Percentiles rank a stretch among this genome's conserved stretches.
These are phyloP conservation scores for Cladosporium sp. DNA, from an alignment of 2,329 filamentous ascomycete genomes.

Conservation along the genomic window DNA sequence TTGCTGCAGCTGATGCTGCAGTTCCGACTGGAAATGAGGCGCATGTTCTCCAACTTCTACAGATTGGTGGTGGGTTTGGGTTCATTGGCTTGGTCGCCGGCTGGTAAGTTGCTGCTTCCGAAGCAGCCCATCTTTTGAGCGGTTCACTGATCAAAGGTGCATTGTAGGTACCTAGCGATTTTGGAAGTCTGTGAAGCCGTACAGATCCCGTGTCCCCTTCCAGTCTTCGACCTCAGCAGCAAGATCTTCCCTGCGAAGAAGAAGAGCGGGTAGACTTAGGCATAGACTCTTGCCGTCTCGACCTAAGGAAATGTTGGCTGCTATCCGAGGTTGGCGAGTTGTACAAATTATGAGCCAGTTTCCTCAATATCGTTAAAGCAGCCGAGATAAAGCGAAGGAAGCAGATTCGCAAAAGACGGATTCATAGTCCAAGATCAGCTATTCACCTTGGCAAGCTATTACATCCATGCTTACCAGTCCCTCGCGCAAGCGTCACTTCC, in stretches of 20 bases:
- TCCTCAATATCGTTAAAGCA: too few relatives aligned
- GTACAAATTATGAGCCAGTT: too few relatives aligned
- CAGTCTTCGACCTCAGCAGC: conserved; percentile 21
- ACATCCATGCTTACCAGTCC: too few relatives aligned
- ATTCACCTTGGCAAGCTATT: too few relatives aligned
- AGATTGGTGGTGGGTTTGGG: conserved; percentile 27
- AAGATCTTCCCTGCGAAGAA: conserved; percentile 20
- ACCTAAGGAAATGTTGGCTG: too few relatives aligned
- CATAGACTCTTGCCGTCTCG: too few relatives aligned
- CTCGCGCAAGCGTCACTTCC: too few relatives aligned
- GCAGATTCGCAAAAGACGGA: too few relatives aligned
- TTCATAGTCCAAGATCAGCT: too few relatives aligned
- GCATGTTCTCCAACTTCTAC: conserved; percentile 20
- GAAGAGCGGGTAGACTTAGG: conserved; percentile 12
- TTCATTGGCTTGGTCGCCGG: conserved; percentile 23
- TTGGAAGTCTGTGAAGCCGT: conserved; percentile 22
- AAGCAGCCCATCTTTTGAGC: not conserved
- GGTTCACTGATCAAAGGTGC: not conserved
- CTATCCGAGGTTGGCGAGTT: too few relatives aligned
- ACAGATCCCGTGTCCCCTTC: conserved; percentile 22
- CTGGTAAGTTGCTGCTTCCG: conserved; percentile 15
- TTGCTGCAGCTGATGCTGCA: conserved; percentile 26
- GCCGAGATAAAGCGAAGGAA: too few relatives aligned
- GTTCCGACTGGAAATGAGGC: conserved; percentile 17
- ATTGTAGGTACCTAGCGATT: conserved; percentile 19